Conservation (phyloP, 2,329 filamentous ascomycete genomes). For the Exserohilum turcica region DNA sequence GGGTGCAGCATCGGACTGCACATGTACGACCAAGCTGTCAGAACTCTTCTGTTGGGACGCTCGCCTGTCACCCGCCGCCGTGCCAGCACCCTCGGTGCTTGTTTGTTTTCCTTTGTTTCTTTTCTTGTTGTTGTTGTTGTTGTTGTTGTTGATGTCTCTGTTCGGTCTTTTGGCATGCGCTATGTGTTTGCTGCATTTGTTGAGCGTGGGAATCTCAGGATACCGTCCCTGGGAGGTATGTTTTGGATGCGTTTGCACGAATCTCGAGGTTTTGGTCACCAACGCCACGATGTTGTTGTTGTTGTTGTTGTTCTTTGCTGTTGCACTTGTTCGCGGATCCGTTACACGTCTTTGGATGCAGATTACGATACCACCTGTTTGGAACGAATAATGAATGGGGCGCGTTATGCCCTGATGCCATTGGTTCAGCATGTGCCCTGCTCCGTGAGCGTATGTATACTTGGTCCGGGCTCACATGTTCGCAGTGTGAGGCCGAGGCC, state of each 20-base stretch:
- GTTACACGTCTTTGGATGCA: conserved; percentile 12
- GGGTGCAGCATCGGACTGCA: conserved; percentile 30
- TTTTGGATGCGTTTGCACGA: neutral
- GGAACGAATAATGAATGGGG: conserved; percentile 30
- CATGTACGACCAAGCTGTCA: conserved; percentile 30
- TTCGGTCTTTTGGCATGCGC: conserved; percentile 22
- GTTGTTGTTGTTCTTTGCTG: too few relatives aligned
- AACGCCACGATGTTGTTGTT: conserved; percentile 1
- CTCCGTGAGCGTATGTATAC: conserved; percentile 7
- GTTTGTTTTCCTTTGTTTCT: neutral
- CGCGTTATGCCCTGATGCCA: conserved; percentile 14
- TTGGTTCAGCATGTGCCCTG: conserved; percentile 5
- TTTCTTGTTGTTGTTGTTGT: too few relatives aligned
- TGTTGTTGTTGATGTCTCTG: too few relatives aligned
- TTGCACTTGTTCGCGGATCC: conserved; percentile 4
- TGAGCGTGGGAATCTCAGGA: conserved; percentile 9
- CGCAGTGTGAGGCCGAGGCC: neutral
- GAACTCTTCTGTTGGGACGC: conserved; percentile 28
- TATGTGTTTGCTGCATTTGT: conserved; percentile 32
- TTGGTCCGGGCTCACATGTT: neutral
- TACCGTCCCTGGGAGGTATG: conserved; percentile 6
- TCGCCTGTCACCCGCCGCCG: conserved; percentile 16
- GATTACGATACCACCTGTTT: conserved; percentile 19
- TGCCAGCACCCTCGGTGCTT: conserved; percentile 17
- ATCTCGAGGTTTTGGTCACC: conserved; percentile 11